phyloP scores from a whole-genome alignment of 1,284 basidiomycete species.

The Uromyces viciae-fabae region DNA sequence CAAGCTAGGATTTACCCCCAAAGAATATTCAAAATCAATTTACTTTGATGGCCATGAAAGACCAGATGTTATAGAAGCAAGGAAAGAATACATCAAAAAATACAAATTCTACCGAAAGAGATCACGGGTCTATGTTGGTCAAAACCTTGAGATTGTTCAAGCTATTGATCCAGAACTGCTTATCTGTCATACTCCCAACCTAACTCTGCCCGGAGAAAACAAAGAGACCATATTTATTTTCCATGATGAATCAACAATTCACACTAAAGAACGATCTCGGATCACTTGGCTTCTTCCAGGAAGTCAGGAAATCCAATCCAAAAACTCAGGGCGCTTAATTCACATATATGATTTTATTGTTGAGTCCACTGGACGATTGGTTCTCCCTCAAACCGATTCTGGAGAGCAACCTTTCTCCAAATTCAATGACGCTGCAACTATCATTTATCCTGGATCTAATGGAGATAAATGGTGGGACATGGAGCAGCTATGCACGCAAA shows the following conservation, averaged over 20 bases:
- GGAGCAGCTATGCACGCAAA: conserved; percentile 7
- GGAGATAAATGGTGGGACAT: conserved; percentile 29
- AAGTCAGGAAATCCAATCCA: not conserved
- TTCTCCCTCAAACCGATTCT: not conserved
- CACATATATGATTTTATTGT: conserved; percentile 13
- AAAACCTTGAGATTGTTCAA: not conserved
- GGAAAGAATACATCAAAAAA: not conserved
- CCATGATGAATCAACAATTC: conserved; percentile 20
- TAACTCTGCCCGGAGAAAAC: not conserved
- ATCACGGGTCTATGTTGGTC: not conserved
- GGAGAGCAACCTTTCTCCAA: not conserved
- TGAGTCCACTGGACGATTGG: not conserved
- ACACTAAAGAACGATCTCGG: conserved; percentile 3
- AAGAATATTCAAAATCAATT: conserved; percentile 8
- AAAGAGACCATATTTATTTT: conserved; percentile 10
- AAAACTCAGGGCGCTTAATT: not conserved
- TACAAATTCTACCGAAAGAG: not conserved
- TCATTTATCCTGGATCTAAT: conserved; percentile 23
- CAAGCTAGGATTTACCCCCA: conserved; percentile 2
- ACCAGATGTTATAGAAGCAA: not conserved
- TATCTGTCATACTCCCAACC: no score
- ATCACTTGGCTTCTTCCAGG: not conserved
- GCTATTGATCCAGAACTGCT: not conserved
- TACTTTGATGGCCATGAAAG: conserved; percentile 22
- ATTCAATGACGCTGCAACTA: not conserved